Evolutionary conservation across 2,329 filamentous ascomycete species (phyloP), one percentile per base, ranked within the genome.

Genomic region (Phaeosphaeria sp.): DNA sequence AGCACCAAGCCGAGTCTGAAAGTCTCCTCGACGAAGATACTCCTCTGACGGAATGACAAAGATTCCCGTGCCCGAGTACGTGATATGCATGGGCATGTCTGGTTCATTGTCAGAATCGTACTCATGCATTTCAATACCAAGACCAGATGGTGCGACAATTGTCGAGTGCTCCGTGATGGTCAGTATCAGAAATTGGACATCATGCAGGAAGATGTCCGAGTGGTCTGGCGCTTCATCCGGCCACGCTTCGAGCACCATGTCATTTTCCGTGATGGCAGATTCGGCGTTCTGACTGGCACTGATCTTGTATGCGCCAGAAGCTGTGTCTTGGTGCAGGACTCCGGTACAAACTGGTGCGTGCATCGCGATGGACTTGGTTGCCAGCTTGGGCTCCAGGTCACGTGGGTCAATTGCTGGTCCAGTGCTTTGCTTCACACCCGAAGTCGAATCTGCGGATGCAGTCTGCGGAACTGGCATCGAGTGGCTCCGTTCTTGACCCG

Each of bases 81-180:
- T 47, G 22, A 27, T 30, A 18, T 25, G 27, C n/a, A 20, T 20
- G 3, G 46, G 46, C 11, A 49, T 17, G n/a, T 49, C 46, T 18
- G 46, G 46, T 17, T 36, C 46, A n/a, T 49, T 49, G 27, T 49
- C 46, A 15, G 46, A 49, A 17, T 36, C 46, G 46, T 49, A 49
- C 17, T 33, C 46, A n/a, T 33, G 4, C 25, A 24, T 24, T 6
- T 33, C 25, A 18, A 49, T 49, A 17, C 46, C 46, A 6, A 49
- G 46, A n/a, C 46, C 46, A 8, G 46, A 4, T 17, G 44, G 46
- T 6, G 17, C 7, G 27, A 33, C 9, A 9, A n/a, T 8, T 17
- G 46, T 33, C 3, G 17, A n/a, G 27, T 49, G 46, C 20, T 17
- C 25, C n/a, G 24, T 49, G n/a, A 24, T n/a, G 6, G 25, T 49